Evolutionary conservation across 805 yeast species (phyloP), one percentile per base, ranked within the genome.

Genomic region (Sugiyamaella boreocaroliniensis): DNA sequence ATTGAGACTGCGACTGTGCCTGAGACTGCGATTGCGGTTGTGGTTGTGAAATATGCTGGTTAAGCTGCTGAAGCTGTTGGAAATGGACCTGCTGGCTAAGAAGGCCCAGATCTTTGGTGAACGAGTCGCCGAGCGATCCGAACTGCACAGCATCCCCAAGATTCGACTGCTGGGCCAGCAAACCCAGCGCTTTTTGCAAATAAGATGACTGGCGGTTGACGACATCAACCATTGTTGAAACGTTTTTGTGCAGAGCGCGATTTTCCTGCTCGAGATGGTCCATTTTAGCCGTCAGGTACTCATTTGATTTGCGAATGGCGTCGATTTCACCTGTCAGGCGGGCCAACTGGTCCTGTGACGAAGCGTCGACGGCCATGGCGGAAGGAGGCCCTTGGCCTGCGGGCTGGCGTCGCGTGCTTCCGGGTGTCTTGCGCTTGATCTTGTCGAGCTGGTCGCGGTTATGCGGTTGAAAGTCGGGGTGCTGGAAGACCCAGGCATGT

Each of bases 401-500:
- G 34, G 43, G 15, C 4, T 29, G 22, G 2, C 48, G 43, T 2
- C 43, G 48, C 44, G 32, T 44, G 26, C 15, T 43, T 48, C 51
- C 74, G 70, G 4, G 93, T n/a, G 59, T 84, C 66, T 90, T 90
- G 46, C 97, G 72, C 63, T 87, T 88, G 64, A 93, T 93, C 58
- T 86, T 85, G 48, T 90, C 96, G 40, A 95, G 74, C 10, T 88
- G 81, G n/a, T 81, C 85, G 51, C 80, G 76, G 64, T 88, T 88
- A 67, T 86, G 83, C 34, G 80, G 79, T 58, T 79, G 79, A 68
- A 93, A 93, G 58, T 82, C 88, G 0, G 97, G 95, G 68, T 93
- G 98, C 64, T 83, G 82, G 72, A 93, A 92, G 67, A 92, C 97
- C 97, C 98, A 92, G 18, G 90, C 82, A 67, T 84, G 57, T 34